Evolutionary conservation across 78 protist species (phyloP), one percentile per base, ranked within the genome.

Genomic region (Dictyostelium brefeldianum): DNA sequence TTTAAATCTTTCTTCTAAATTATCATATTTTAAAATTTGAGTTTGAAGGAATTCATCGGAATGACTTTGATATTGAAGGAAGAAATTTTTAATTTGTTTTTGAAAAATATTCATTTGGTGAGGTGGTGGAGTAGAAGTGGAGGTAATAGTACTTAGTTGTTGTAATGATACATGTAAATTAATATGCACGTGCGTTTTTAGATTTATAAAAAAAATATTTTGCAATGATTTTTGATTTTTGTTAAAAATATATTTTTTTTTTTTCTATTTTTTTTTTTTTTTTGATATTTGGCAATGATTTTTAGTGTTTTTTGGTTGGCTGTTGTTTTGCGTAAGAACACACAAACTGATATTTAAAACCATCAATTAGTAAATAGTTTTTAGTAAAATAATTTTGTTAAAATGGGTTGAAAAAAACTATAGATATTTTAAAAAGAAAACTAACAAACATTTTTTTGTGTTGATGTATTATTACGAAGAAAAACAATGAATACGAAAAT

Each of bases 41-140:
- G 27, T 12, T 29, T 67, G n/a, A 4, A 67, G 4, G 54, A 50
- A 73, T n/a, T 43, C 54, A 3, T 31, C 46, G 2, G 79, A 31
- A n/a, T 46, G 11, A 20, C 48, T 73, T 73, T 73, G 57, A 73
- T 46, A 73, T 22, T 31, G 36, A 43, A 41, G 17, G 43, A 73
- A 73, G 46, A 18, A 46, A 43, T 11, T 46, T 46, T 73, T 73
- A n/a, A 73, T 73, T 73, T 73, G 17, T 15, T 73, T 73, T 73
- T 73, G 51, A 20, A 73, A 73, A 43, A 73, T 73, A 18, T 73
- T 73, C 79, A 73, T 71, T 18, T 36, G 43, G 43, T 36, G 43
- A 3, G 43, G 43, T 1, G 43, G 43, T 36, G 43, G 43, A n/a
- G n/a, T n/a, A n/a, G n/a, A n/a, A n/a, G n/a, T n/a, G n/a, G n/a